phyloP scores from a whole-genome alignment of 192 early-diverging fungal species.

The Coemansia sp. region DNA sequence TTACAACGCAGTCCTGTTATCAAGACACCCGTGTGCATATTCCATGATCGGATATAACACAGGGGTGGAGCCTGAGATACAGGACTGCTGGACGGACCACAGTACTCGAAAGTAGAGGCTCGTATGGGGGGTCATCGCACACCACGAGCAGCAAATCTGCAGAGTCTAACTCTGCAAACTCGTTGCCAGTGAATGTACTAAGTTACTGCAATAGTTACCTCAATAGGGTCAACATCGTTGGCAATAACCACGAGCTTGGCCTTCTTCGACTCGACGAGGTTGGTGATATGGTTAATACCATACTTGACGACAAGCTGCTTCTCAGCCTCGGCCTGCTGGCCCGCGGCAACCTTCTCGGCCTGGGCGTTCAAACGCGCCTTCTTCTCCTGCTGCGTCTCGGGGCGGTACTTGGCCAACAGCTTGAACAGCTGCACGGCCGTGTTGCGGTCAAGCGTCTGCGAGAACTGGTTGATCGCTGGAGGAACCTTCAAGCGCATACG shows the following conservation, averaged over 20 bases:
- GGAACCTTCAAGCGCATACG: constrained; percentile 99
- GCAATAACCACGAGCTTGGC: constrained; percentile 98
- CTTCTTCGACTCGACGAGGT: constrained; percentile 98
- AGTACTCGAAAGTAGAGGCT: constrained; percentile 7
- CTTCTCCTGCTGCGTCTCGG: constrained; percentile 97
- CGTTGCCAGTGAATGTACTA: constrained; percentile 20
- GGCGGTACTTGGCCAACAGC: constrained; percentile 98
- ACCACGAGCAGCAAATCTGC: constrained; percentile 10
- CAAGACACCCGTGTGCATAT: too few relatives aligned
- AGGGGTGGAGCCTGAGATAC: too few relatives aligned
- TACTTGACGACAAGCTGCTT: constrained; percentile 98
- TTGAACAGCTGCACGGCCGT: constrained; percentile 98
- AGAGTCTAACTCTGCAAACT: not conserved
- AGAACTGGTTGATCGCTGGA: constrained; percentile 99
- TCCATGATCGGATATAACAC: too few relatives aligned
- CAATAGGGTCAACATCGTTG: constrained; percentile 99
- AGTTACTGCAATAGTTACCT: constrained; percentile 54
- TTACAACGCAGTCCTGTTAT: too few relatives aligned
- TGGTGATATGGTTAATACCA: constrained; percentile 99
- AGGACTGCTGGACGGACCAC: too few relatives aligned
- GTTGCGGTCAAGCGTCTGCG: constrained; percentile 97
- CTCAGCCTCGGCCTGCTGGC: constrained; percentile 84
- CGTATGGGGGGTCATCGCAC: constrained; percentile 50
- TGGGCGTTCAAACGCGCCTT: constrained; percentile 83
- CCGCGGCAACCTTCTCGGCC: constrained; percentile 87